Evolutionary conservation across 345 rosid species (phyloP).

Genomic region (Erodium maritimum): DNA sequence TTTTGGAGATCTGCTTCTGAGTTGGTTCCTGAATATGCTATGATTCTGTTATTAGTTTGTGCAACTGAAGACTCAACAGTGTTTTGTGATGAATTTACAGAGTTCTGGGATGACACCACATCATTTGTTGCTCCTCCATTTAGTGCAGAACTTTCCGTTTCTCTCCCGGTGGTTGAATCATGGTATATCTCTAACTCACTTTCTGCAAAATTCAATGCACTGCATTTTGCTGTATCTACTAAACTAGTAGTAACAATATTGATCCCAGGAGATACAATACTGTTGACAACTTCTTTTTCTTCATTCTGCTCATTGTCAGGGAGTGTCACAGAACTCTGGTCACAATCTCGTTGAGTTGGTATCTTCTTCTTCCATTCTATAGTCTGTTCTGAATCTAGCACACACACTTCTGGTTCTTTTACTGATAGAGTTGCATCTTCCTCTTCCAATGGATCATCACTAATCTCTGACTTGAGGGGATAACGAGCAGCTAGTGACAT

Average conservation of each 20-base stretch:
- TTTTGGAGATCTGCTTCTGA: slow-evolving; percentile 21
- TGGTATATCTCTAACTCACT: too few species aligned
- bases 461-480: slow-evolving; percentile 30
- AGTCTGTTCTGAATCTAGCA: slow-evolving; percentile 38
- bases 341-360: slow-evolving; percentile 23
- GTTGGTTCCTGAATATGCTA: slow-evolving; percentile 24
- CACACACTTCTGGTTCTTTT: slow-evolving; percentile 27
- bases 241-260: too few species aligned
- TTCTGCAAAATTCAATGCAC: too few species aligned
- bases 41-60: too few species aligned
- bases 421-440: slow-evolving; percentile 25
- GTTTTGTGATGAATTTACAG: slow-evolving; percentile 40
- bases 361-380: slow-evolving; percentile 20
- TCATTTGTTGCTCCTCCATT: slow-evolving; percentile 16
- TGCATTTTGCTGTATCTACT: too few species aligned
- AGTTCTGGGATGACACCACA: slow-evolving; percentile 40
- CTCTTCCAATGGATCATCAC: slow-evolving; percentile 15
- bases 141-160: too few species aligned
- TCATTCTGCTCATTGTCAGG: slow-evolving; percentile 18
- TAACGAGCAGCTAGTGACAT: slow-evolving; percentile 73
- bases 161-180: too few species aligned
- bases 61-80: too few species aligned
- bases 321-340: slow-evolving; percentile 27
- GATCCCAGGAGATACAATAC: too few species aligned
- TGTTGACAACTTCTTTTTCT: slow-evolving; percentile 34